phyloP scores from a whole-genome alignment of 345 rosid genomes.

The Lumnitzera littorea region DNA sequence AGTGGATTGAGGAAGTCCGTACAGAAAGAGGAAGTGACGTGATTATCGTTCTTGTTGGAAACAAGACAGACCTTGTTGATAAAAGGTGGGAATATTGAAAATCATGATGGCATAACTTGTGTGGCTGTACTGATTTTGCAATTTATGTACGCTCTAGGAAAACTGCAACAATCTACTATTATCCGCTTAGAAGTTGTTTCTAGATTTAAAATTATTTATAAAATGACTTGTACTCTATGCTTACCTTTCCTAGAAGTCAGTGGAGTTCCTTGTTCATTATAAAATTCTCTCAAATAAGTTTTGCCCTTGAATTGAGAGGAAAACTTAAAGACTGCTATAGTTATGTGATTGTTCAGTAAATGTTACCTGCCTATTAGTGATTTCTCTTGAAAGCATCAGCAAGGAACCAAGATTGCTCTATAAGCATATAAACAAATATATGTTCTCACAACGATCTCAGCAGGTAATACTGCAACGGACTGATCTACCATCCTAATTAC shows the following conservation, averaged over 20 bases:
- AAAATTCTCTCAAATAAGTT: no score
- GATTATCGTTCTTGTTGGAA: conserved; percentile 82
- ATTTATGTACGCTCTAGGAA: neutral
- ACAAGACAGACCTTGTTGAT: conserved; percentile 87
- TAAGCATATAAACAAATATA: no score
- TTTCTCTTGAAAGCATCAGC: neutral
- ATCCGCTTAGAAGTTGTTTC: no score
- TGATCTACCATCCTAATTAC: neutral
- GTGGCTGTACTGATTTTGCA: neutral
- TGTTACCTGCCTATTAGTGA: no score
- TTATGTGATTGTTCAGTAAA: no score
- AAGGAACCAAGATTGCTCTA: neutral
- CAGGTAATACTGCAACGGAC: neutral
- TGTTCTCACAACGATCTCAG: neutral
- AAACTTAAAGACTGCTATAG: no score
- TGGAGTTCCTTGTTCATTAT: no score
- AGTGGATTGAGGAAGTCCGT: conserved; percentile 94
- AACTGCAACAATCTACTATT: no score
- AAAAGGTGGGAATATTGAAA: conserved; percentile 36
- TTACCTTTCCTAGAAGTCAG: no score
- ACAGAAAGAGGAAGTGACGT: conserved; percentile 86
- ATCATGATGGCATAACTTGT: neutral
- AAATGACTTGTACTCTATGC: no score
- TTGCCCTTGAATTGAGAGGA: no score
- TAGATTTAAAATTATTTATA: no score